Percentiles rank a stretch among this genome's conserved stretches.
These are phyloP conservation scores for Aspergillus sp. DNA, from an alignment of 2,329 filamentous ascomycete genomes.

Conservation along the genomic window DNA sequence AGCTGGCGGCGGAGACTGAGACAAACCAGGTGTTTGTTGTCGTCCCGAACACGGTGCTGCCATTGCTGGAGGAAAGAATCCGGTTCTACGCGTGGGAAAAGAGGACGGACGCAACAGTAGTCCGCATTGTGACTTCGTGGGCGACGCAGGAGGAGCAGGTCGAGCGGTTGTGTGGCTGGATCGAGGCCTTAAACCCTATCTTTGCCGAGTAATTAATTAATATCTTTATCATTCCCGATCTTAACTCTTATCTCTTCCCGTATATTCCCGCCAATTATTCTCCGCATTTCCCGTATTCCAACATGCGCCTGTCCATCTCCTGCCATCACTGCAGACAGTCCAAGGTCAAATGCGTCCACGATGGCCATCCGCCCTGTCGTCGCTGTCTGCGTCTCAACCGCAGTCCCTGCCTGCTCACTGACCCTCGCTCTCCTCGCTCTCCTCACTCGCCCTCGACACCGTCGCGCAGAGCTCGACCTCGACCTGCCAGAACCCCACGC, in stretches of 20 bases:
- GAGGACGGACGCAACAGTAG: slow-evolving; percentile 37
- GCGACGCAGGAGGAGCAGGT: slow-evolving; percentile 48
- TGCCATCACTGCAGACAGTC: slow-evolving; percentile 37
- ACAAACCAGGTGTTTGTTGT: slow-evolving; percentile 55
- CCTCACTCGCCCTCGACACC: slow-evolving; percentile 10
- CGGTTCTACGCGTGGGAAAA: slow-evolving; percentile 53
- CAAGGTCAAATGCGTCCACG: slow-evolving; percentile 39
- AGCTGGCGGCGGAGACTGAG: slow-evolving; percentile 47
- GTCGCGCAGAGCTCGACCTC: background rate
- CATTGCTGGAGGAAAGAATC: slow-evolving; percentile 44
- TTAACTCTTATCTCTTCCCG: background rate
- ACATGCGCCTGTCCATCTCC: slow-evolving; percentile 39
- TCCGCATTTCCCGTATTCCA: too few relatives aligned
- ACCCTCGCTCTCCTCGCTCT: slow-evolving; percentile 27
- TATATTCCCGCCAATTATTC: background rate
- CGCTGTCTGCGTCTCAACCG: slow-evolving; percentile 29
- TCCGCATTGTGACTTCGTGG: slow-evolving; percentile 53
- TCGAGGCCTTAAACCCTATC: background rate
- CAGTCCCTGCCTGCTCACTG: slow-evolving; percentile 29
- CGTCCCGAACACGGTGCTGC: slow-evolving; percentile 41
- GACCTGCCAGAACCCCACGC: too few relatives aligned
- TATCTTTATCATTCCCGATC: slow-evolving; percentile 3
- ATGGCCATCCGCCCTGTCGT: slow-evolving; percentile 34
- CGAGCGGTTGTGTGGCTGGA: slow-evolving; percentile 30
- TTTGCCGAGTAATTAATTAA: background rate